phyloP scores from a whole-genome alignment of 495 filamentous ascomycete species.

The Penicillium coprophilum region DNA sequence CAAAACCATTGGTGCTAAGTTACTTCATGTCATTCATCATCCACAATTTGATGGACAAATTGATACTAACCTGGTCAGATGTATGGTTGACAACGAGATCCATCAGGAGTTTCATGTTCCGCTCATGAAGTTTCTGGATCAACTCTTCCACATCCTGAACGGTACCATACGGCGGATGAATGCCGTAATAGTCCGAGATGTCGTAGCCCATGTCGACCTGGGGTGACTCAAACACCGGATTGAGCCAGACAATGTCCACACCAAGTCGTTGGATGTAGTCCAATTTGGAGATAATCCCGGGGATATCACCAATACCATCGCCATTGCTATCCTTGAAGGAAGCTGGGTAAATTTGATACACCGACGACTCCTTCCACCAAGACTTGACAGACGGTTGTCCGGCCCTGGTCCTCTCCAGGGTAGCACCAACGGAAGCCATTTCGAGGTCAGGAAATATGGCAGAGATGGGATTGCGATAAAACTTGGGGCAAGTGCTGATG shows the following conservation, averaged over 20 bases:
- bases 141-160: constrained; percentile 58
- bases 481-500: too few species aligned
- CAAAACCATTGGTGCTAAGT: constrained; percentile 63
- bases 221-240: constrained; percentile 50
- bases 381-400: too few species aligned
- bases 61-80: constrained; percentile 29
- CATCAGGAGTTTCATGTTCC: constrained; percentile 60
- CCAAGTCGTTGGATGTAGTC: constrained; percentile 61
- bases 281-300: constrained; percentile 60
- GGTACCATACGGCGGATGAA: constrained; percentile 54
- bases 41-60: too few species aligned
- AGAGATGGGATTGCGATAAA: too few species aligned
- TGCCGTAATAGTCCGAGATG: constrained; percentile 57
- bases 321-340: constrained; percentile 61
- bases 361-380: constrained; percentile 33
- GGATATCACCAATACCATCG: constrained; percentile 64
- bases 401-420: too few species aligned
- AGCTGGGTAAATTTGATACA: constrained; percentile 32
- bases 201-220: constrained; percentile 51
- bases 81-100: constrained; percentile 58
- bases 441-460: too few species aligned
- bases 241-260: constrained; percentile 63
- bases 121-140: constrained; percentile 40
- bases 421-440: too few species aligned
- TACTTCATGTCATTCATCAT: too few species aligned